These are phyloP conservation scores for Nothophytophthora sp. DNA, from an alignment of 352 stramenopile genomes.

Conservation along the genomic window DNA sequence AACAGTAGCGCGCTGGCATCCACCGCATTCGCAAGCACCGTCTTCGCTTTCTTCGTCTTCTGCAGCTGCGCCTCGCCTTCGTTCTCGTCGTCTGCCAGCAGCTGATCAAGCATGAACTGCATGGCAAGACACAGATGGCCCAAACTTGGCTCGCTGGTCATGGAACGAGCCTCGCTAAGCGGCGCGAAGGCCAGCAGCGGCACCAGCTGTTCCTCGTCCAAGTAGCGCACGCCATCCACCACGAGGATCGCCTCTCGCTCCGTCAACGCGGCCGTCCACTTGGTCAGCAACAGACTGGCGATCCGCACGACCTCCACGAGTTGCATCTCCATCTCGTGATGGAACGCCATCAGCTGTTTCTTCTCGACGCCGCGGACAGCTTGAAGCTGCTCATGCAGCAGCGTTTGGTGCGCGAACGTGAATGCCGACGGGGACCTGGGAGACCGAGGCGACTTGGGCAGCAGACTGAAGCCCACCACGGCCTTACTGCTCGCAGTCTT, in stretches of 20 bases:
- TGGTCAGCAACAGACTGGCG: constrained; percentile 41
- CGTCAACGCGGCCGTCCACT: constrained; percentile 49
- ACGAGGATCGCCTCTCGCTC: constrained; percentile 42
- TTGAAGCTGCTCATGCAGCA: constrained; percentile 63
- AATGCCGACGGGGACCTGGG: constrained; percentile 36
- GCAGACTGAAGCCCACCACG: constrained; percentile 22
- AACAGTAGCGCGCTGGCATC: constrained; percentile 60
- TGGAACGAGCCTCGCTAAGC: constrained; percentile 49
- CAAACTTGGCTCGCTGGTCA: constrained; percentile 47
- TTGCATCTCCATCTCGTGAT: constrained; percentile 45
- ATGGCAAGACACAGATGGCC: constrained; percentile 68
- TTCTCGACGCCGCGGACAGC: constrained; percentile 37
- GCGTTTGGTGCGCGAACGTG: constrained; percentile 56
- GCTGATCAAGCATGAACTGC: constrained; percentile 56
- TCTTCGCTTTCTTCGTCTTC: neutral
- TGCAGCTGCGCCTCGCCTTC: constrained; percentile 1
- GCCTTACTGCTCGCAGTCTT: constrained; percentile 13
- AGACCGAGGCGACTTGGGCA: constrained; percentile 33
- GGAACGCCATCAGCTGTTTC: constrained; percentile 34
- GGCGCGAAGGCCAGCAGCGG: constrained; percentile 45
- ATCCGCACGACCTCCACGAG: constrained; percentile 50
- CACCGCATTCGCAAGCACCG: constrained; percentile 37
- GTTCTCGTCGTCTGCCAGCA: constrained; percentile 28
- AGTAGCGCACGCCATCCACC: constrained; percentile 41
- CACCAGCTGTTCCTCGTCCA: constrained; percentile 65